phyloP scores from a whole-genome alignment of 2,329 filamentous ascomycete genomes.

The Fusarium sp. region DNA sequence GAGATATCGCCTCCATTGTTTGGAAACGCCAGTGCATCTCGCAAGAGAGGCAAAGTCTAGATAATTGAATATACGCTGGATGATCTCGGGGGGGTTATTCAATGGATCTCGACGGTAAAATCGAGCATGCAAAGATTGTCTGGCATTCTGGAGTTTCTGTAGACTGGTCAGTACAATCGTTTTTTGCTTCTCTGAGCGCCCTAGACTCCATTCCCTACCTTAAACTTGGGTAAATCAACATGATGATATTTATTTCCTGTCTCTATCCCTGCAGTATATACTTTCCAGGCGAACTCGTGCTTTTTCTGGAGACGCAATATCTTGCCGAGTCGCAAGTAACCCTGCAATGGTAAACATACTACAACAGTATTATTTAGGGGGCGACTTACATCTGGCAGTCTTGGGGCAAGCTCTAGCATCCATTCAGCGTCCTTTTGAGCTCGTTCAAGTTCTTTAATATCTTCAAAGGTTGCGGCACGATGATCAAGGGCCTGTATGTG shows the following conservation, averaged over 20 bases:
- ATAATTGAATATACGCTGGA: conserved; percentile 52
- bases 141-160: conserved; percentile 52
- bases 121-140: conserved; percentile 51
- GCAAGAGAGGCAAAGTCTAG: conserved; percentile 51
- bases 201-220: conserved; percentile 41
- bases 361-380: background rate
- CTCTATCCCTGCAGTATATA: conserved; percentile 56
- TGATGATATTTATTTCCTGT: conserved; percentile 46
- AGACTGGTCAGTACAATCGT: conserved; percentile 2
- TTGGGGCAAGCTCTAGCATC: conserved; percentile 57
- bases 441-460: conserved; percentile 52
- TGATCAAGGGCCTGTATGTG: conserved; percentile 58
- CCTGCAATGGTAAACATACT: conserved; percentile 46
- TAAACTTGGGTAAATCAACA: conserved; percentile 48
- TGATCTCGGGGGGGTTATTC: conserved; percentile 52
- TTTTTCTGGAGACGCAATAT: conserved; percentile 54
- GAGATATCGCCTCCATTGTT: conserved; percentile 49
- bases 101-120: conserved; percentile 53
- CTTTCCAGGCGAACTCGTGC: conserved; percentile 54
- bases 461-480: conserved; percentile 56
- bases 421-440: conserved; percentile 57
- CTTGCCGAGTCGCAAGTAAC: conserved; percentile 58
- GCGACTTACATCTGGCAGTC: conserved; percentile 53
- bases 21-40: conserved; percentile 51
- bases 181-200: background rate